These are phyloP conservation scores for Hymenochaete sp. DNA, from an alignment of 1,284 basidiomycete species.

Conservation along the genomic window DNA sequence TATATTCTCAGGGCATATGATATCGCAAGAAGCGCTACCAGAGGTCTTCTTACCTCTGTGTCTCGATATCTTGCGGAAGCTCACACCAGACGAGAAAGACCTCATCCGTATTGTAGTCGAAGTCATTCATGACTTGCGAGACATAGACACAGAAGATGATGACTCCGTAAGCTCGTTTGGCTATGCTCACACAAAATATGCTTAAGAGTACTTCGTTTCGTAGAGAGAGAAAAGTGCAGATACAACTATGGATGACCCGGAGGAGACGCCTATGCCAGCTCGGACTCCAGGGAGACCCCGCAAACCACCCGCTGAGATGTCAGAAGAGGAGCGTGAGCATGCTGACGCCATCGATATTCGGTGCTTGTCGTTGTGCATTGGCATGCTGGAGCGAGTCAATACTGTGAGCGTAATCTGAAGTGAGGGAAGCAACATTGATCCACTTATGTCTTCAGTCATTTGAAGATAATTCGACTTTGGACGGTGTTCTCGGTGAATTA, in stretches of 20 bases:
- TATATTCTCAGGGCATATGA: slow-evolving; percentile 61
- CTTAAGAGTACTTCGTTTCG: slow-evolving; percentile 20
- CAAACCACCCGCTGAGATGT: slow-evolving; percentile 43
- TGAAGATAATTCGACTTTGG: slow-evolving; percentile 89
- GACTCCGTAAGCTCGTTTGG: slow-evolving; percentile 21
- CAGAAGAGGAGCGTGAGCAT: slow-evolving; percentile 46
- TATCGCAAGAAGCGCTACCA: slow-evolving; percentile 76
- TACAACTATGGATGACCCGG: slow-evolving; percentile 29
- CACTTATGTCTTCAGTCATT: slow-evolving; percentile 48
- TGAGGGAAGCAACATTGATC: not conserved
- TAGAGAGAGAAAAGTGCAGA: slow-evolving; percentile 23
- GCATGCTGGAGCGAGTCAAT: slow-evolving; percentile 86
- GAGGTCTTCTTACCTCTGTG: slow-evolving; percentile 72
- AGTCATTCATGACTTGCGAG: slow-evolving; percentile 80
- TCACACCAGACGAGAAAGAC: slow-evolving; percentile 82
- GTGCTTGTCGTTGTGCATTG: slow-evolving; percentile 83
- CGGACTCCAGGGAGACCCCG: slow-evolving; percentile 26
- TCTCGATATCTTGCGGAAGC: slow-evolving; percentile 80
- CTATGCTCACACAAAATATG: not conserved
- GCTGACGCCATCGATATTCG: slow-evolving; percentile 73
- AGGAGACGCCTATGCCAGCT: slow-evolving; percentile 27
- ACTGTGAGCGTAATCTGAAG: too few relatives aligned
- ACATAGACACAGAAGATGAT: slow-evolving; percentile 48
- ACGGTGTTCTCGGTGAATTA: slow-evolving; percentile 83
- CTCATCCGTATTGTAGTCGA: slow-evolving; percentile 93